Conservation (phyloP, 306 rosid genomes). For the Hippophae tibetana region DNA sequence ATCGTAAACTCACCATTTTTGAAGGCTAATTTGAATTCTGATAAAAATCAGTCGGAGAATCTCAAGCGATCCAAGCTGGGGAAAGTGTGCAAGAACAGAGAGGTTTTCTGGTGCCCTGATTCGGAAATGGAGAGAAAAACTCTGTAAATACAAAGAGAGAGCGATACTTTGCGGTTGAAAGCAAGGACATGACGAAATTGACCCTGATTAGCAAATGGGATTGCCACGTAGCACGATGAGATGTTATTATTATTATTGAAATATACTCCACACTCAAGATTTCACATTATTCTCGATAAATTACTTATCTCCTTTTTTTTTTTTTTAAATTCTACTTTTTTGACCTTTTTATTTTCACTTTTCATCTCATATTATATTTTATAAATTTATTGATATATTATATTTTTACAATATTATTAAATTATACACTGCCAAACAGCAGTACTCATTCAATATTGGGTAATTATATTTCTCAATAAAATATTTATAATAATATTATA, state of each 20-base stretch:
- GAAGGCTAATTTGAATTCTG: slow-evolving; percentile 29
- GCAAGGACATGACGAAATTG: slow-evolving; percentile 34
- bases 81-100: slow-evolving; percentile 11
- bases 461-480: no score
- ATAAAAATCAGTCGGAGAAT: slow-evolving; percentile 27
- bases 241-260: background rate
- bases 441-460: no score
- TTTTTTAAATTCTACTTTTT: no score
- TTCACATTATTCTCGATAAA: no score
- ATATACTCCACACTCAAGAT: no score
- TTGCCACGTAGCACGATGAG: background rate
- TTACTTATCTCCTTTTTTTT: no score
- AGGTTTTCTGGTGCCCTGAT: background rate
- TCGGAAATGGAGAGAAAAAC: slow-evolving; percentile 11
- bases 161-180: slow-evolving; percentile 34
- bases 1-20: slow-evolving; percentile 66
- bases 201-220: slow-evolving; percentile 25
- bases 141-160: slow-evolving; percentile 22
- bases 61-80: slow-evolving; percentile 28
- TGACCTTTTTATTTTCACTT: no score
- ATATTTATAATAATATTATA: no score
- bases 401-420: no score
- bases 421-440: no score
- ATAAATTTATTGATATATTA: no score
- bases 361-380: no score